Conservation (phyloP, 371 early-diverging fungal genomes). For the Umbelopsis sp. region DNA sequence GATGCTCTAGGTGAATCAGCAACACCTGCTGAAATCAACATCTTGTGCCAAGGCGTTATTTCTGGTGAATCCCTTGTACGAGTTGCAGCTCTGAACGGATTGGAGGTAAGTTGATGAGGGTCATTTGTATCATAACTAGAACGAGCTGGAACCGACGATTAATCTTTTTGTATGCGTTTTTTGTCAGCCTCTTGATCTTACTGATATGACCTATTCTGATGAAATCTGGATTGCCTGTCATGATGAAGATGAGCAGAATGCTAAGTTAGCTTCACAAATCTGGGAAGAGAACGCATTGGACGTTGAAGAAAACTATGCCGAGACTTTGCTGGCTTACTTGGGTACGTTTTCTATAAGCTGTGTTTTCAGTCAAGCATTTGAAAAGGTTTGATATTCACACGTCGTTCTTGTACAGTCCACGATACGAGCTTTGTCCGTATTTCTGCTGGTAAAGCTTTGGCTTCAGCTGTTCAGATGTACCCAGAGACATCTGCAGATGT, state of each 20-base stretch:
- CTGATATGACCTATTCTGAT: conserved; percentile 63
- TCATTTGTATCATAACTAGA: too few species aligned
- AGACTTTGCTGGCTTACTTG: conserved; percentile 56
- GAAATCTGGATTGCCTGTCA: conserved; percentile 72
- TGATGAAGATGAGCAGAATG: conserved; percentile 68
- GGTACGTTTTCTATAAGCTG: conserved; percentile 23
- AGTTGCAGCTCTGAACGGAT: conserved; percentile 74
- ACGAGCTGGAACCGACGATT: conserved; percentile 24
- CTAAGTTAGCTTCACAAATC: conserved; percentile 67
- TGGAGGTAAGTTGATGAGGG: conserved; percentile 46
- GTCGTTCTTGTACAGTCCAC: conserved; percentile 35
- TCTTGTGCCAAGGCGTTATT: conserved; percentile 74
- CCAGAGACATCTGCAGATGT: conserved; percentile 54
- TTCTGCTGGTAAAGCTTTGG: conserved; percentile 76
- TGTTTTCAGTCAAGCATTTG: too few species aligned
- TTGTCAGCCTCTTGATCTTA: conserved; percentile 58
- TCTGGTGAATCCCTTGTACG: conserved; percentile 80
- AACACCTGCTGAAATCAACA: conserved; percentile 59
- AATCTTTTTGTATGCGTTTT: conserved; percentile 22
- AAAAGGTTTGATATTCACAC: too few species aligned
- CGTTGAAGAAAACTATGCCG: conserved; percentile 56
- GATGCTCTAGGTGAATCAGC: conserved; percentile 69
- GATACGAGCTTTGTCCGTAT: conserved; percentile 64
- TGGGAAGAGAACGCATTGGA: conserved; percentile 83
- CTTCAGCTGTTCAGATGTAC: conserved; percentile 58